Evolutionary conservation across 768 basidiomycete species (phyloP), one percentile per base, ranked within the genome.

Genomic region (Ramaria sp.): DNA sequence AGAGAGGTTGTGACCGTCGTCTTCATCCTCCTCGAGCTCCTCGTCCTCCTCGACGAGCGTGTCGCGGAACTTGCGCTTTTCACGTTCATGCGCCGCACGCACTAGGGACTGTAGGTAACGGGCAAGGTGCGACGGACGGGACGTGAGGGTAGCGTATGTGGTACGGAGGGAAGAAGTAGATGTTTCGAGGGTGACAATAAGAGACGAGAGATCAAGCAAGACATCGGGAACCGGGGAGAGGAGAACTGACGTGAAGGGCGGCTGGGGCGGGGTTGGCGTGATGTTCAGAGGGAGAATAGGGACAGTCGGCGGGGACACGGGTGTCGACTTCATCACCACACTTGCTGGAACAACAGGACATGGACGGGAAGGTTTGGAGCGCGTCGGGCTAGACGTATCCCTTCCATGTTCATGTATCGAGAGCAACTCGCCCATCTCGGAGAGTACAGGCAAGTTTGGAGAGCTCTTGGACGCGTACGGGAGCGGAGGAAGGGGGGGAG

Each of bases 171-270:
- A 81, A 31, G 72, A 64, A 0, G 86, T 86, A 61, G 80, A 82
- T 15, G 89, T 89, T 69, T 91, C 88, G 47, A 91, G 62, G 2
- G 81, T 80, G 50, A 91, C 76, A 51, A 91, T 80, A 34, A 82
- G 70, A 62, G 81, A 81, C 10, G 78, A 76, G 10, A 77, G 76
- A 62, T 89, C 82, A 11, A 79, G 24, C n/a, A 64, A 7, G 66
- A 64, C 42, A 1, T 75, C 68, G 7, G 68, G 63, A 9, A 68
- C 67, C 20, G 80, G 69, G 0, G 84, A 84, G 31, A 91, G 66
- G 5, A 90, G 76, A 53, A 90, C 76, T 2, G 84, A 75, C 11
- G 76, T 74, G 69, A 91, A 91, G 0, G 81, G 76, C 2, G 81
- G 76, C 43, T 71, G 76, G 3, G 64, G 78, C 0, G 79, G 74